Conservation (phyloP, 768 basidiomycete genomes). For the Xerocomellus dryophilus region DNA sequence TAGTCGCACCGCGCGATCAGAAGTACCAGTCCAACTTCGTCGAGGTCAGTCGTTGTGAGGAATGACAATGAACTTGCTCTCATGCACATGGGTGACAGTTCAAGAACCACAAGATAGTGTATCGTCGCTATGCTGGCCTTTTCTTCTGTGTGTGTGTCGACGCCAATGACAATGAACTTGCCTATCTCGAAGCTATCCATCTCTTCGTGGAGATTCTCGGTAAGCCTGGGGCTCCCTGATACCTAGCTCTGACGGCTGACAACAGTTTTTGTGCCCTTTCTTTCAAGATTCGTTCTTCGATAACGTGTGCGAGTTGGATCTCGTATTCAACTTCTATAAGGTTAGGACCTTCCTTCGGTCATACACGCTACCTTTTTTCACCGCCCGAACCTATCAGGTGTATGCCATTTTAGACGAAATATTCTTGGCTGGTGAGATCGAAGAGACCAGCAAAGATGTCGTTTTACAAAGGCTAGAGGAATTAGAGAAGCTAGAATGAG, state of each 20-base stretch:
- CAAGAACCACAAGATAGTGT: slow-evolving; percentile 96
- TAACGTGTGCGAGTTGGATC: slow-evolving; percentile 96
- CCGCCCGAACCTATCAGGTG: slow-evolving; percentile 49
- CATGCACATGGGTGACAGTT: slow-evolving; percentile 53
- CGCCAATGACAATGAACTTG: slow-evolving; percentile 96
- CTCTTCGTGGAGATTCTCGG: slow-evolving; percentile 97
- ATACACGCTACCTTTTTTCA: slow-evolving; percentile 4
- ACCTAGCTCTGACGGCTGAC: neutral
- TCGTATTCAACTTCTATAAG: slow-evolving; percentile 99
- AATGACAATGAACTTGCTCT: neutral
- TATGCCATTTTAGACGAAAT: slow-evolving; percentile 98
- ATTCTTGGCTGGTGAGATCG: slow-evolving; percentile 96
- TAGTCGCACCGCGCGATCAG: slow-evolving; percentile 95
- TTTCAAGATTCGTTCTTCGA: slow-evolving; percentile 91
- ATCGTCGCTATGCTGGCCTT: slow-evolving; percentile 93
- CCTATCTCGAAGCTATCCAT: slow-evolving; percentile 96
- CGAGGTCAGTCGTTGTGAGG: slow-evolving; percentile 59
- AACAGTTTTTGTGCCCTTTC: neutral
- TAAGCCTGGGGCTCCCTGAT: slow-evolving; percentile 35
- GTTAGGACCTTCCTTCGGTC: slow-evolving; percentile 34
- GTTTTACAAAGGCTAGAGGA: slow-evolving; percentile 87
- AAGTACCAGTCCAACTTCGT: slow-evolving; percentile 99
- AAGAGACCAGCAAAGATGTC: slow-evolving; percentile 97
- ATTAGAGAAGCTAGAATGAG: slow-evolving; percentile 87
- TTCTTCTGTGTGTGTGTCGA: slow-evolving; percentile 99